phyloP scores from a whole-genome alignment of 2,329 filamentous ascomycete species.

The Eurotiales sp. region DNA sequence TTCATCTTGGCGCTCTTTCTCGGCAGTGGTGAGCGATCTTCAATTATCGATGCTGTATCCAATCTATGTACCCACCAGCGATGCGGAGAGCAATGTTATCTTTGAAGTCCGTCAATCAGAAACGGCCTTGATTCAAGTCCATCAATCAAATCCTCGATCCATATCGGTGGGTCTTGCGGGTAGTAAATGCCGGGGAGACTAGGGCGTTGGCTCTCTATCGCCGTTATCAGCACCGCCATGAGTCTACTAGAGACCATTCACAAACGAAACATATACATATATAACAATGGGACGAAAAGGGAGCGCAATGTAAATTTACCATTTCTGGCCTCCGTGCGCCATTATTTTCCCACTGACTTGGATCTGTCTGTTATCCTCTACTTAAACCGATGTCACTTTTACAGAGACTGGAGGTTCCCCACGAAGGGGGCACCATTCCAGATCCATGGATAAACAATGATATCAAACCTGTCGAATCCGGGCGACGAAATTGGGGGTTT shows the following conservation, averaged over 20 bases:
- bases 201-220: no score
- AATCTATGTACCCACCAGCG: no score
- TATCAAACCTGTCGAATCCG: conserved; percentile 46
- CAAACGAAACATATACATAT: background rate
- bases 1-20: no score
- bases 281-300: background rate
- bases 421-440: conserved; percentile 12
- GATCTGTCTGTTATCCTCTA: no score
- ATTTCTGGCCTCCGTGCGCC: no score
- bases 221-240: background rate
- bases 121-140: background rate
- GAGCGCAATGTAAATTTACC: no score
- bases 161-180: no score
- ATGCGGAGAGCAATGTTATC: conserved; percentile 4
- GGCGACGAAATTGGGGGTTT: conserved; percentile 42
- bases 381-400: background rate
- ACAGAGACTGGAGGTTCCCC: conserved; percentile 9
- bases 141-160: background rate
- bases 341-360: no score
- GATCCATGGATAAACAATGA: conserved; percentile 46
- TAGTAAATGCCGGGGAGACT: no score
- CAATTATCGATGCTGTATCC: no score
- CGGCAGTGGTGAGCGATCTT: no score
- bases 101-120: conserved; percentile 9
- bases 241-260: background rate